These are phyloP conservation scores for Candida nonsorbophila DNA, from an alignment of 805 yeast species.

Conservation along the genomic window DNA sequence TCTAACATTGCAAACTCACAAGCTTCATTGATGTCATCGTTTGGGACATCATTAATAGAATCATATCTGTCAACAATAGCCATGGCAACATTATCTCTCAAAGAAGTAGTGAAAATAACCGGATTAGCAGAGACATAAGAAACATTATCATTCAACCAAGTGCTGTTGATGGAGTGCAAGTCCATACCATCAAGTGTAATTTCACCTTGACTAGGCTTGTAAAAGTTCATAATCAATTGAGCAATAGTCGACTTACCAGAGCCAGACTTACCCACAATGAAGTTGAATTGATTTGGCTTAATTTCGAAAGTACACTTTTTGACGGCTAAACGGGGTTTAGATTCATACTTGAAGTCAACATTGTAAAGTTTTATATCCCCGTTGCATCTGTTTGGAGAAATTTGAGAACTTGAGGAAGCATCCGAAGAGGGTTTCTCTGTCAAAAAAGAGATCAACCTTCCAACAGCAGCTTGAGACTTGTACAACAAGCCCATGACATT, in stretches of 20 bases:
- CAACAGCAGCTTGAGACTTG: slow-evolving; percentile 67
- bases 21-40: slow-evolving; percentile 33
- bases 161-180: slow-evolving; percentile 34
- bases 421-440: not conserved
- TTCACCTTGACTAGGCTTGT: slow-evolving; percentile 46
- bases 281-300: slow-evolving; percentile 43
- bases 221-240: slow-evolving; percentile 56
- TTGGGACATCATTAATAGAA: slow-evolving; percentile 13
- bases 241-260: slow-evolving; percentile 88
- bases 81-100: slow-evolving; percentile 58
- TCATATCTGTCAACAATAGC: slow-evolving; percentile 30
- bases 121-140: slow-evolving; percentile 73
- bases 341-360: slow-evolving; percentile 61
- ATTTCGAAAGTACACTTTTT: slow-evolving; percentile 36
- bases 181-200: slow-evolving; percentile 54
- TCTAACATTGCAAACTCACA: slow-evolving; percentile 48
- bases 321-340: slow-evolving; percentile 48
- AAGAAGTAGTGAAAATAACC: slow-evolving; percentile 56
- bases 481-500: slow-evolving; percentile 57
- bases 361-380: slow-evolving; percentile 54
- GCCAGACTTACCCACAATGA: slow-evolving; percentile 83
- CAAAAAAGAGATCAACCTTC: slow-evolving; percentile 27
- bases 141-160: slow-evolving; percentile 58
- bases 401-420: not conserved
- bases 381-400: slow-evolving; percentile 11